Percentiles rank a stretch among this genome's conserved stretches.
phyloP scores from a whole-genome alignment of 257 asterid genomes.

The Nicotiana benthamiana region DNA sequence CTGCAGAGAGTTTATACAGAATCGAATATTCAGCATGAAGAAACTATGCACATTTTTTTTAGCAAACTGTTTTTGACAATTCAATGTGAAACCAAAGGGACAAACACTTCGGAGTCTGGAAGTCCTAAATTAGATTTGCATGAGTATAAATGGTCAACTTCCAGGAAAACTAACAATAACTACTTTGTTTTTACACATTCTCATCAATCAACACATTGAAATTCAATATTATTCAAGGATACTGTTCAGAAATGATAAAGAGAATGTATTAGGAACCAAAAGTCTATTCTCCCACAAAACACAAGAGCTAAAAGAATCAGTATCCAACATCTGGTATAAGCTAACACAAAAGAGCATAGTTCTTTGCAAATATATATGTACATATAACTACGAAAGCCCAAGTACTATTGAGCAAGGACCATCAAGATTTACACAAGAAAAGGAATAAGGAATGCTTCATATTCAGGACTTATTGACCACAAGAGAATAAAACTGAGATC shows the following conservation, averaged over 20 bases:
- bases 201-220: background rate
- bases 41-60: background rate
- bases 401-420: background rate
- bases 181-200: background rate
- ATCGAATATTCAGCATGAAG: background rate
- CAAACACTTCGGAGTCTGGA: background rate
- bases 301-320: background rate
- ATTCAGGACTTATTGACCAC: background rate
- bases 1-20: conserved; percentile 21
- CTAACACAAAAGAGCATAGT: background rate
- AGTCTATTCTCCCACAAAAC: background rate
- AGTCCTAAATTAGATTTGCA: background rate
- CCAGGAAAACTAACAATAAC: background rate
- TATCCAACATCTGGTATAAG: background rate
- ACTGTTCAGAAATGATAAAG: background rate
- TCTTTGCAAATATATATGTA: background rate
- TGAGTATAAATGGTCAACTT: background rate
- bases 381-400: background rate
- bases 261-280: background rate
- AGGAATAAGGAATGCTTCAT: background rate
- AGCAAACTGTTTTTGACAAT: background rate
- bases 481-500: background rate
- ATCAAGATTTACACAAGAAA: background rate
- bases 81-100: background rate
- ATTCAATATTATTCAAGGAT: background rate